Evolutionary conservation across 805 yeast species (phyloP).

Genomic region (Suhomyces sp.): DNA sequence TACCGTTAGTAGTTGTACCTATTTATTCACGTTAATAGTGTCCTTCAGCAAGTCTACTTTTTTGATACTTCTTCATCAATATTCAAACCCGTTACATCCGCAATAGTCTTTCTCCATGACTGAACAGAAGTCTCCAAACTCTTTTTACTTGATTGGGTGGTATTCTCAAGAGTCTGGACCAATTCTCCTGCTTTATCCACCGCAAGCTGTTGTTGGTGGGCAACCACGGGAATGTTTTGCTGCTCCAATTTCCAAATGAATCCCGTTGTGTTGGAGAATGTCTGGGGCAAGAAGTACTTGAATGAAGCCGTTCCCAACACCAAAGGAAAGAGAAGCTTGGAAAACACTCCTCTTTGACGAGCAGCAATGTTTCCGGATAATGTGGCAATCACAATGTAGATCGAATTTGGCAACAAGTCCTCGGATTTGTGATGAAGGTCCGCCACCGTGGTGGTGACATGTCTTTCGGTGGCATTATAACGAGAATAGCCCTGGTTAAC

Average conservation of each 20-base stretch:
- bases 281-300: slow-evolving; percentile 67
- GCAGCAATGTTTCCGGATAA: slow-evolving; percentile 72
- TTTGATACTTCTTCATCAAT: slow-evolving; percentile 59
- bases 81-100: slow-evolving; percentile 65
- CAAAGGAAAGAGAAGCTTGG: slow-evolving; percentile 58
- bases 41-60: slow-evolving; percentile 26
- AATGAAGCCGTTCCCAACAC: slow-evolving; percentile 64
- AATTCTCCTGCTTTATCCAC: slow-evolving; percentile 46
- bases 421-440: slow-evolving; percentile 64
- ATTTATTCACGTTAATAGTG: background rate
- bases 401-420: slow-evolving; percentile 66
- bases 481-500: slow-evolving; percentile 49
- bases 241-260: slow-evolving; percentile 63
- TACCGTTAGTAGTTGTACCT: no score
- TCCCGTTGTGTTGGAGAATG: slow-evolving; percentile 59
- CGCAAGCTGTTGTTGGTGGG: slow-evolving; percentile 57
- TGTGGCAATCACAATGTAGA: slow-evolving; percentile 67
- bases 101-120: slow-evolving; percentile 44
- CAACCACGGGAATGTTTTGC: slow-evolving; percentile 59
- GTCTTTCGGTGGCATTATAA: slow-evolving; percentile 60
- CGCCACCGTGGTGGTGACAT: slow-evolving; percentile 61
- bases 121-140: slow-evolving; percentile 36
- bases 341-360: slow-evolving; percentile 59
- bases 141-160: slow-evolving; percentile 39
- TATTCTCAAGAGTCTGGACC: slow-evolving; percentile 43